Base-by-base conservation (phyloP, 495 filamentous ascomycete species). In the Podospora pseudocomata region DNA sequence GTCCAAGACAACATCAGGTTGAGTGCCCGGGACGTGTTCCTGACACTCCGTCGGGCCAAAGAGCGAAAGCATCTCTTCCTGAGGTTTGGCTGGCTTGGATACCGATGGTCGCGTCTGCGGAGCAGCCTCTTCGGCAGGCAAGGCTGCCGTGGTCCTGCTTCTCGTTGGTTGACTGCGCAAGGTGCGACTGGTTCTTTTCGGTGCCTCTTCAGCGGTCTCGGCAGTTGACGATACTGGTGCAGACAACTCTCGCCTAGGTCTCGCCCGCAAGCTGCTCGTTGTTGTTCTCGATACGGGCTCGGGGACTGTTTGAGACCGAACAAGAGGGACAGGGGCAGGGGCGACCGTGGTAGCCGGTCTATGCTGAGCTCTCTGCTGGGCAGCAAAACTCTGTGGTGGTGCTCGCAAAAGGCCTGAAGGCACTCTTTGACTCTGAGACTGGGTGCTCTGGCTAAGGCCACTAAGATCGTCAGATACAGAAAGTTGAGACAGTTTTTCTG, bases 301-400 rank as follows among this genome's bases (percentile, higher is more conserved):
- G 1, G 70, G 30, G 11, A 71, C 68, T 1, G 69, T 69, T 26
- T 75, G 70, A 0, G 74, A 70, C 11, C 74, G 62, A 34, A 58
- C 49, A 63, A 69, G 23, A 60, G 28, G 28, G 34, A 30, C 65
- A 65, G 74, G 62, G 32, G 34, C 65, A 65, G 74, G 62, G 16
- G 71, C 28, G 34, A 30, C 66, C 65, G 74, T 62, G 16, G 72
- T 76, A 15, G 75, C 54, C 2, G 80, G 77, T 49, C 79, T 81
- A 54, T 70, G 70, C 55, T 84, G 76, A 27, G 83, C 82, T 60
- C 86, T 77, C 69, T 88, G 86, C 65, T 88, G 86, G 5, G 86
- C 86, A 13, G 86, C 86, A 72, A 86, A 87, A 66, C 85, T 87
- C 67, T 86, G 85, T 4, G 83, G 78, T 1, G 82, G 78, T 4